Evolutionary conservation across 73 alveolate genomes (phyloP), one percentile per base, ranked within the genome.

Genomic region (Tetrahymena malaccensis): DNA sequence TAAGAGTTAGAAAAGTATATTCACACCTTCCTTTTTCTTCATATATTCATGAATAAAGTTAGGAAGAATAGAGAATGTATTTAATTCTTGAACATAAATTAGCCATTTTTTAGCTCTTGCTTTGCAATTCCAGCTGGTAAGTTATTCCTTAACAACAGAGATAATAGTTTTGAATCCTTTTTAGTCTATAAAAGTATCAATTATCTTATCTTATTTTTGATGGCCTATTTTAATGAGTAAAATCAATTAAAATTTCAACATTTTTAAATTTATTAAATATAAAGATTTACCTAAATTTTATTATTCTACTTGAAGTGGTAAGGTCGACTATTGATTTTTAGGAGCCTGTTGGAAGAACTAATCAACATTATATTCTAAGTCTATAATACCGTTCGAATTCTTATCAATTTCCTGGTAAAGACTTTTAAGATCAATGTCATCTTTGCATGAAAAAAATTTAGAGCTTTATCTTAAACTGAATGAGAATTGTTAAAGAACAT

Each of bases 111-210:
- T 84, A 44, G 98, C 97, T 50, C 94, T 84, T 19, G 93, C 85
- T 85, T 94, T 89, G 27, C 94, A 93, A 43, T 96, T 97, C 98
- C 98, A 98, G 50, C 50, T 83, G 85, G 35, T 89, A 27, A 98
- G 95, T 22, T 97, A 89, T 56, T 96, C 85, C 21, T 89, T 93
- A 19, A 98, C 93, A 35, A 96, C 98, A 38, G 96, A 94, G 16
- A 98, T 94, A 35, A 98, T 96, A 11, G 93, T 96, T 50, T 85
- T 96, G 7, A 98, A 98, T 11, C 99, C 99, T 84, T 96, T 97
- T 34, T 93, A 34, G 35, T 93, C 94, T 95, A 97, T 98, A 95
- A 98, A 98, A 70, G 89, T 4, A n/a, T 70, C 89, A 19, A 70
- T 11, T 19, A 70, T 19, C 27, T 15, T 70, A 70, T 31, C 8